A percentile compares a stretch with the other conserved stretches of the same genome.
phyloP scores from a whole-genome alignment of 1,284 basidiomycete species.

The Ustilago bromivora region DNA sequence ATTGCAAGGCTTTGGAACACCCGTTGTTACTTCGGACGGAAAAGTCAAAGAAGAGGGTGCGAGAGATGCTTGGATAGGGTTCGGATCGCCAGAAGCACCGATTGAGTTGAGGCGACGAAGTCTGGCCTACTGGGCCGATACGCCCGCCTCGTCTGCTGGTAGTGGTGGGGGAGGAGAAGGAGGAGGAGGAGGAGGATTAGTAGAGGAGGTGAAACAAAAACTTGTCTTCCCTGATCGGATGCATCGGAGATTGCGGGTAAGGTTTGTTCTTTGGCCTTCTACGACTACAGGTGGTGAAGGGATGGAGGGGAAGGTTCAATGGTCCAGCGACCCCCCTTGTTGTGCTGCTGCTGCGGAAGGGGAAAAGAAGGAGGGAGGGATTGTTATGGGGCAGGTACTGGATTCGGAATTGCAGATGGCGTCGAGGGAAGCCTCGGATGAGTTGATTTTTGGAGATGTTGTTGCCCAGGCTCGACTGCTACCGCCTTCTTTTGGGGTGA shows the following conservation, averaged over 20 bases:
- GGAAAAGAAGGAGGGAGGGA: neutral
- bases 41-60: conserved; percentile 60
- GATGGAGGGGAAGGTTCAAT: conserved; percentile 13
- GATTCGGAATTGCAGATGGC: conserved; percentile 56
- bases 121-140: conserved; percentile 60
- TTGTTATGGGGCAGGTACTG: conserved; percentile 22
- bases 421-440: conserved; percentile 55
- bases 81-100: conserved; percentile 57
- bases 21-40: conserved; percentile 56
- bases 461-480: conserved; percentile 48
- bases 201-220: conserved; percentile 10
- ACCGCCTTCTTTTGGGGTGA: conserved; percentile 39
- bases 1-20: conserved; percentile 56
- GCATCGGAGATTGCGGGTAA: conserved; percentile 45
- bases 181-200: neutral
- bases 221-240: conserved; percentile 59
- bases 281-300: neutral
- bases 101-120: conserved; percentile 41
- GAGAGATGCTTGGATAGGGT: conserved; percentile 65
- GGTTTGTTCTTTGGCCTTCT: conserved; percentile 38
- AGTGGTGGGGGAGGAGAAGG: neutral
- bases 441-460: conserved; percentile 54
- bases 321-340: conserved; percentile 30
- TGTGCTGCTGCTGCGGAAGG: neutral
- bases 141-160: neutral